phyloP scores from a whole-genome alignment of 2,329 filamentous ascomycete genomes.

The Cadophora sp. region DNA sequence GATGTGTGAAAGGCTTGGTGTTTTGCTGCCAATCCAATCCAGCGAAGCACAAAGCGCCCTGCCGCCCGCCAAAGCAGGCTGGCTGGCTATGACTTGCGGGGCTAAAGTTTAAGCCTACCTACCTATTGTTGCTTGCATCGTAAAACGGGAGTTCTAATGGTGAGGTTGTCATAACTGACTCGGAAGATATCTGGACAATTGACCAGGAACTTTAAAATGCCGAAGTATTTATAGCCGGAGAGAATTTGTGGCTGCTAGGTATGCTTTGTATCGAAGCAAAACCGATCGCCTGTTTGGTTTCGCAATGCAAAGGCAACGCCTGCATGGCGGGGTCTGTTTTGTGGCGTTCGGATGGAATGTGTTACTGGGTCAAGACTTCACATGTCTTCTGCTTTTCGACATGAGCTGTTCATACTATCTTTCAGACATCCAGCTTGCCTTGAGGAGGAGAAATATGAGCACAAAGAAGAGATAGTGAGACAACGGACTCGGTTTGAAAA shows the following conservation, averaged over 20 bases:
- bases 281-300: not conserved
- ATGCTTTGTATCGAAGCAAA: too few relatives aligned
- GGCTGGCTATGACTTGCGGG: not conserved
- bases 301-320: not conserved
- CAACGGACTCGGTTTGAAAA: too few relatives aligned
- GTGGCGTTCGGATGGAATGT: not conserved
- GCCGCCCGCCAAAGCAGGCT: not conserved
- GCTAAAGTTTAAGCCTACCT: not conserved
- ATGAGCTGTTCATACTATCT: too few relatives aligned
- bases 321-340: not conserved
- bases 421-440: too few relatives aligned
- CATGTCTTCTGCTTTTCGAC: too few relatives aligned
- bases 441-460: too few relatives aligned
- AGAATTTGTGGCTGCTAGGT: not conserved
- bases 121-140: not conserved
- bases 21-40: not conserved
- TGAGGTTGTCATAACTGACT: not conserved
- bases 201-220: not conserved
- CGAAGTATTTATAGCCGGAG: not conserved
- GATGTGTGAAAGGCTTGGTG: not conserved
- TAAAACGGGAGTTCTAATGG: not conserved
- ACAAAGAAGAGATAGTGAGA: too few relatives aligned
- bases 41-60: not conserved
- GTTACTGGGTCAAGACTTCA: too few relatives aligned
- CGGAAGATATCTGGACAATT: not conserved